Conservation (phyloP, 148 eudicot species). For the Gaultheria prostrata region DNA sequence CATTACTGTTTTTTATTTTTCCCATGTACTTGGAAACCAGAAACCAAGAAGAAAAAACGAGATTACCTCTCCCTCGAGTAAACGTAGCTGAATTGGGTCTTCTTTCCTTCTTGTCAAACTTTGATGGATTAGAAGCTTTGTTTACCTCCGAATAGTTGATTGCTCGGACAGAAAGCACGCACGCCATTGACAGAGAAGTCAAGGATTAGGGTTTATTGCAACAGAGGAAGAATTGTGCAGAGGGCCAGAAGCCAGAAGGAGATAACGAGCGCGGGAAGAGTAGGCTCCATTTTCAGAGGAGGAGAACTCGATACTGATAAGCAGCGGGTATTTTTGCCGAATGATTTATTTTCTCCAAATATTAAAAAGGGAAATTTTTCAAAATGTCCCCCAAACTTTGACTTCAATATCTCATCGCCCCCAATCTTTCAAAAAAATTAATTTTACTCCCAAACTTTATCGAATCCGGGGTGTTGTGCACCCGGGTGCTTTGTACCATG, state of each 20-base stretch:
- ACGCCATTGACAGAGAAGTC: constrained; percentile 17
- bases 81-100: constrained; percentile 7
- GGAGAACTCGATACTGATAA: neutral
- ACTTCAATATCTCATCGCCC: too few species aligned
- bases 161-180: constrained; percentile 4
- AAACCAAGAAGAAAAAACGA: neutral
- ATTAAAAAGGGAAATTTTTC: too few species aligned
- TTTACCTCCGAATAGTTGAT: constrained; percentile 8
- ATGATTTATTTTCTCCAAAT: too few species aligned
- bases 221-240: neutral
- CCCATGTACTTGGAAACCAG: neutral
- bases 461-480: too few species aligned
- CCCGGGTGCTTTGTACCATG: too few species aligned
- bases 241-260: neutral
- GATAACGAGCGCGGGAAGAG: constrained; percentile 6
- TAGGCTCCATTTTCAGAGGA: neutral
- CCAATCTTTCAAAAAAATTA: too few species aligned
- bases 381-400: too few species aligned
- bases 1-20: neutral
- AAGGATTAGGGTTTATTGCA: neutral
- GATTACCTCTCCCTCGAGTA: constrained; percentile 23
- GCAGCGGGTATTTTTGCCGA: too few species aligned
- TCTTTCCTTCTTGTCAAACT: constrained; percentile 10
- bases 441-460: too few species aligned
- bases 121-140: constrained; percentile 3